Percentiles rank a stretch among this genome's conserved stretches.
Conservation (phyloP, 257 asterid genomes). For the Plectranthus barbatus region DNA sequence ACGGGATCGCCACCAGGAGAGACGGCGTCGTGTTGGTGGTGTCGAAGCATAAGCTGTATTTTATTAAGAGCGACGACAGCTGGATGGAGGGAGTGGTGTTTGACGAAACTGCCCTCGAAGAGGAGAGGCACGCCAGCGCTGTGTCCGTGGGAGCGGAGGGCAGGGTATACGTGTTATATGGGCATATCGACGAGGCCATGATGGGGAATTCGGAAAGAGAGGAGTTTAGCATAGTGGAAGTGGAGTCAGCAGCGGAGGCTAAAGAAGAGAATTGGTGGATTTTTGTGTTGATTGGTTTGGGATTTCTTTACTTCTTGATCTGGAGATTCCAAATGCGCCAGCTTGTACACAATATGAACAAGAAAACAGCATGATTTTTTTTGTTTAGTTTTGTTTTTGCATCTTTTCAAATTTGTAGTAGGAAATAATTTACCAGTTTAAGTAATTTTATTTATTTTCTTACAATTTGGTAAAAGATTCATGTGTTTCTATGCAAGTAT, state of each 20-base stretch:
- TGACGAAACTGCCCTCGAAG: constrained; percentile 82
- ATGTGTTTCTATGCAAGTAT: too few species aligned
- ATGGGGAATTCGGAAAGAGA: constrained; percentile 40
- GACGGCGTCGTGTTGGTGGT: constrained; percentile 79
- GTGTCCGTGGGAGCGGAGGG: constrained; percentile 58
- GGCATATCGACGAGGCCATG: constrained; percentile 54
- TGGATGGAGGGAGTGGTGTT: constrained; percentile 71
- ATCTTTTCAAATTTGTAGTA: background rate
- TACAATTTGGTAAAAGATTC: too few species aligned
- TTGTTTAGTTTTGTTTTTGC: background rate
- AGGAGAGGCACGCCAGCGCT: constrained; percentile 52
- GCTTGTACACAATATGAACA: constrained; percentile 53
- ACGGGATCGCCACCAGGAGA: constrained; percentile 47
- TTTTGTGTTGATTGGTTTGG: constrained; percentile 64
- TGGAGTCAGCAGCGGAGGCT: constrained; percentile 45
- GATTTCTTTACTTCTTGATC: constrained; percentile 53
- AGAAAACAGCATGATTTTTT: constrained; percentile 45
- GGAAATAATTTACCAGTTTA: background rate
- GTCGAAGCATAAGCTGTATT: constrained; percentile 42
- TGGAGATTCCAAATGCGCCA: constrained; percentile 88
- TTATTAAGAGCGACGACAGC: constrained; percentile 56
- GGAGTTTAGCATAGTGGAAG: constrained; percentile 50
- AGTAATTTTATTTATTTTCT: too few species aligned
- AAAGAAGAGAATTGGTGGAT: constrained; percentile 67
- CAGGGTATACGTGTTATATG: constrained; percentile 77